These are phyloP conservation scores for Eucalyptus grandis DNA, from an alignment of 345 rosid genomes.

Conservation along the genomic window DNA sequence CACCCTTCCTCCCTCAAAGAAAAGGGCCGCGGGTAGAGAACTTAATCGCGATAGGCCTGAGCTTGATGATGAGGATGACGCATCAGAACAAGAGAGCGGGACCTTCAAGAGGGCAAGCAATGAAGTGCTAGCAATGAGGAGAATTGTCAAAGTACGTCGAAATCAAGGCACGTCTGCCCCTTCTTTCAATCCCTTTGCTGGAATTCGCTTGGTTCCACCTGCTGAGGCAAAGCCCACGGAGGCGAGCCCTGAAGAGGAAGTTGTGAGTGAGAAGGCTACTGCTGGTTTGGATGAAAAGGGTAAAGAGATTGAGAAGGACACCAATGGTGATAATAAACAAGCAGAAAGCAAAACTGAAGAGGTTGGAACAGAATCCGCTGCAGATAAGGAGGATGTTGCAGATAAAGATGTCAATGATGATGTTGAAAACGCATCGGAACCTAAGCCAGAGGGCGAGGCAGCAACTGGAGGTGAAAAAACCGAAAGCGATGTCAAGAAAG, in stretches of 20 bases:
- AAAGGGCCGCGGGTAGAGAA: conserved; percentile 93
- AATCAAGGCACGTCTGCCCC: conserved; percentile 26
- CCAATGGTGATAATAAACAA: background rate
- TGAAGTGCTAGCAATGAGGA: conserved; percentile 74
- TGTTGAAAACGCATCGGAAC: conserved; percentile 23
- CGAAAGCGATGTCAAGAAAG: conserved; percentile 24
- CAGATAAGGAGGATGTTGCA: conserved; percentile 3
- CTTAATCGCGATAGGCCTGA: conserved; percentile 73
- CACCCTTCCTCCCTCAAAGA: conserved; percentile 75
- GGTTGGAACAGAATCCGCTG: conserved; percentile 1
- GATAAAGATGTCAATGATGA: conserved; percentile 5
- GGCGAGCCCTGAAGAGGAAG: background rate
- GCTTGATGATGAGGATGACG: conserved; percentile 74
- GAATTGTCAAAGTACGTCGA: conserved; percentile 74
- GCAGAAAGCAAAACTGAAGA: conserved; percentile 4
- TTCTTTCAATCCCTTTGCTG: conserved; percentile 79
- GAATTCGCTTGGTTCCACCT: conserved; percentile 50
- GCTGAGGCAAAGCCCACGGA: conserved; percentile 4
- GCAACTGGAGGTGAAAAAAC: conserved; percentile 18
- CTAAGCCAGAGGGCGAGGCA: conserved; percentile 15
- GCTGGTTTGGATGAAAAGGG: background rate
- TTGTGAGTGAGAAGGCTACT: background rate
- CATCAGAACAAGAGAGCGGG: conserved; percentile 46
- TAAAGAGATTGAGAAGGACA: background rate
- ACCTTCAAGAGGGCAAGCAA: conserved; percentile 92